Evolutionary conservation across 768 basidiomycete species (phyloP).

Genomic region (Leucosporidium creatinivorum): DNA sequence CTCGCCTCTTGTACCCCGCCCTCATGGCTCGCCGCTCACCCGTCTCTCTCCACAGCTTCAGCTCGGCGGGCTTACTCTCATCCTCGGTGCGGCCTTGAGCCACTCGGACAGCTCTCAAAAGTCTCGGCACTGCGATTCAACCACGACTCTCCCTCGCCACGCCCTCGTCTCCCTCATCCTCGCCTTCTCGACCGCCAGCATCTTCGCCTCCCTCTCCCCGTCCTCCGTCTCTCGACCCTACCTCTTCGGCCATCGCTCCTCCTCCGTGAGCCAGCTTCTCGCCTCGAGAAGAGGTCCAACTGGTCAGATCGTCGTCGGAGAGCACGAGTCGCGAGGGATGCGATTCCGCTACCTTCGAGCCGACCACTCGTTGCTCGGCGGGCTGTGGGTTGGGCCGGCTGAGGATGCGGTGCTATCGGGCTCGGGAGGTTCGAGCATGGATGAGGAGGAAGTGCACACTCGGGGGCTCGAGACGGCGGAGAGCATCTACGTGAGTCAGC

Average conservation of each 20-base stretch:
- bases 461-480: slow-evolving; percentile 16
- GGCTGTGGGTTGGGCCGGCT: slow-evolving; percentile 56
- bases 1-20: no score
- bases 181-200: not conserved
- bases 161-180: slow-evolving; percentile 2
- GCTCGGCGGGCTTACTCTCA: no score
- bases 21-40: no score
- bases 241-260: not conserved
- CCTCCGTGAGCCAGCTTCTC: slow-evolving; percentile 47
- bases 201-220: slow-evolving; percentile 11
- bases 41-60: no score
- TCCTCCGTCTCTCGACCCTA: not conserved
- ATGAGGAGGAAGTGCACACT: slow-evolving; percentile 46
- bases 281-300: slow-evolving; percentile 65
- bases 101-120: no score
- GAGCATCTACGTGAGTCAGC: slow-evolving; percentile 40
- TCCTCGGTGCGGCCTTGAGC: no score
- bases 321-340: slow-evolving; percentile 43
- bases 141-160: not conserved
- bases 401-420: slow-evolving; percentile 48
- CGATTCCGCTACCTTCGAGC: slow-evolving; percentile 49
- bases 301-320: slow-evolving; percentile 74
- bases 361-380: slow-evolving; percentile 54
- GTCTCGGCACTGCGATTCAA: no score
- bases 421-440: slow-evolving; percentile 43